Conservation (phyloP, 2,329 filamentous ascomycete genomes). For the Botryotinia globosa region DNA sequence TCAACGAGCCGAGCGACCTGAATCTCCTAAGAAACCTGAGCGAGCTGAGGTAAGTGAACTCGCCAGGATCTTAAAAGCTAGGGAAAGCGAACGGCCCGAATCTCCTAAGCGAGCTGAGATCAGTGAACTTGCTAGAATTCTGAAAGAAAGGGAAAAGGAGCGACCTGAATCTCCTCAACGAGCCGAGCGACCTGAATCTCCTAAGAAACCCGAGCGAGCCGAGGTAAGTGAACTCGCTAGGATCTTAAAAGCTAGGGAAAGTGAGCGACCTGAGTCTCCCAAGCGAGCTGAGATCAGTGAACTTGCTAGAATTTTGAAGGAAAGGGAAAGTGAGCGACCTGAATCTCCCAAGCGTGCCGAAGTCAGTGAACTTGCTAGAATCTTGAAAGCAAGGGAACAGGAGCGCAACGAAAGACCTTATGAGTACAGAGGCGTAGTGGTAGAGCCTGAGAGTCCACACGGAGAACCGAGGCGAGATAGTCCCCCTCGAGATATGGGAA, state of each 20-base stretch:
- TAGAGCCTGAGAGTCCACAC: conserved; percentile 29
- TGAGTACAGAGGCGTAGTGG: conserved; percentile 34
- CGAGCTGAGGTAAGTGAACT: conserved; percentile 11
- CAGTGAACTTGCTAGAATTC: conserved; percentile 3
- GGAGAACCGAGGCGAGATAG: conserved; percentile 26
- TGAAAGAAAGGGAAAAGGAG: conserved; percentile 7
- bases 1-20: conserved; percentile 21
- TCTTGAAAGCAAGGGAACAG: conserved; percentile 17
- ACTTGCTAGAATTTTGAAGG: conserved; percentile 2
- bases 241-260: neutral
- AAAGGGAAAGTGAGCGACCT: conserved; percentile 18
- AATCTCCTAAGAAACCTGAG: conserved; percentile 25
- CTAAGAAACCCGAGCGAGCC: neutral
- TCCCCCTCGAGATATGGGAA: neutral
- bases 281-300: conserved; percentile 17
- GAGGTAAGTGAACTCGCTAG: conserved; percentile 9
- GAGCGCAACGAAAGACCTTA: conserved; percentile 26
- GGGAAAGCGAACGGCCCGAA: conserved; percentile 23
- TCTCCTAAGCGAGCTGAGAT: conserved; percentile 22
- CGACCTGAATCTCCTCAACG: conserved; percentile 19
- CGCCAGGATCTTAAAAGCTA: conserved; percentile 5
- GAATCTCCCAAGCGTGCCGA: conserved; percentile 18
- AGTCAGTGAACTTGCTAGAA: conserved; percentile 10
- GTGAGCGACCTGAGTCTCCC: conserved; percentile 23
- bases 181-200: conserved; percentile 18